Evolutionary conservation across 305 asterid genomes (phyloP).

Genomic region (Lippia alba): DNA sequence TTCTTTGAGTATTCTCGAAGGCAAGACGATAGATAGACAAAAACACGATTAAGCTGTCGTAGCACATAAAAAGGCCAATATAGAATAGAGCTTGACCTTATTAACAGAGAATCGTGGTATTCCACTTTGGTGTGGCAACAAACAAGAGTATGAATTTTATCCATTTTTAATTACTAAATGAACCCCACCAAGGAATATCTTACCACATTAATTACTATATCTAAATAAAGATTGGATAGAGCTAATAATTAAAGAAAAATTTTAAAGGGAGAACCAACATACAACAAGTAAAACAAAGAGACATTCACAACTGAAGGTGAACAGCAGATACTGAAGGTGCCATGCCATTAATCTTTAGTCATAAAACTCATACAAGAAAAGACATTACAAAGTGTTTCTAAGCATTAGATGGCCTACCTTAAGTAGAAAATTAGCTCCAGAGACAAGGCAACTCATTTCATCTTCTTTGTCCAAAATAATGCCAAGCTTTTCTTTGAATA

Average conservation of each 20-base stretch:
- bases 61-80: not conserved
- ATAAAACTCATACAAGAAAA: not conserved
- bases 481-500: conserved; percentile 88
- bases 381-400: not conserved
- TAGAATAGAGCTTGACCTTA: conserved; percentile 5
- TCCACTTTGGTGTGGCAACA: not conserved
- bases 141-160: conserved; percentile 7
- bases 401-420: conserved; percentile 61
- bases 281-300: not conserved
- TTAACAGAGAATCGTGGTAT: not conserved
- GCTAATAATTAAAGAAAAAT: conserved; percentile 7
- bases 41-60: not conserved
- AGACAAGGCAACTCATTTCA: conserved; percentile 92
- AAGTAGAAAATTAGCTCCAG: conserved; percentile 93
- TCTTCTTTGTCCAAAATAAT: conserved; percentile 88
- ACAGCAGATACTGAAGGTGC: not conserved
- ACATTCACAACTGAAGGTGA: conserved; percentile 10
- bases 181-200: not conserved
- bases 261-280: conserved; percentile 9
- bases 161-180: not conserved
- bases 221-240: conserved; percentile 15
- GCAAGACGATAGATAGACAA: conserved; percentile 1
- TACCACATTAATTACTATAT: conserved; percentile 8
- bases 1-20: conserved; percentile 10
- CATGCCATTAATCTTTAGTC: conserved; percentile 14